These are phyloP conservation scores for Parafenestella ontariensis DNA, from an alignment of 2,329 filamentous ascomycete species.

Conservation along the genomic window DNA sequence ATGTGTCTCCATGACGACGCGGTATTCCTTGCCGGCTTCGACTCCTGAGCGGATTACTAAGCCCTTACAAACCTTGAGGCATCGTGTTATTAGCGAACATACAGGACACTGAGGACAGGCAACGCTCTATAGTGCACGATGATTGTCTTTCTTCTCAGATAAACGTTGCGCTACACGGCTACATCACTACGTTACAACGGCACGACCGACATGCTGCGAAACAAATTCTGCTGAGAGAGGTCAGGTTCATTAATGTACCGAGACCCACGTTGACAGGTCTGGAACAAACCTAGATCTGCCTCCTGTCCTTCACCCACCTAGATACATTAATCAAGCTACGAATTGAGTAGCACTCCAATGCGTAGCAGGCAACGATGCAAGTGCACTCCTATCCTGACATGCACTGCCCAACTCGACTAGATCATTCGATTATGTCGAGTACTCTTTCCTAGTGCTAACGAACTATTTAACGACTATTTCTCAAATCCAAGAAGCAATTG, in stretches of 20 bases:
- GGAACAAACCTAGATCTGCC: neutral
- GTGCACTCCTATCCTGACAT: neutral
- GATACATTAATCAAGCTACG: neutral
- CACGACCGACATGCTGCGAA: neutral
- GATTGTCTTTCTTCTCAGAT: too few species aligned
- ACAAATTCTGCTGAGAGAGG: neutral
- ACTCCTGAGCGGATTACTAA: constrained; percentile 21
- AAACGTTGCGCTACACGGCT: too few species aligned
- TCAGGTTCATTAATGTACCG: neutral
- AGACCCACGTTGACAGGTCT: neutral
- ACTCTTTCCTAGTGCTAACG: too few species aligned
- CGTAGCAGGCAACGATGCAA: neutral
- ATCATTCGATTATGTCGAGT: too few species aligned
- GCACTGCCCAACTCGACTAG: too few species aligned
- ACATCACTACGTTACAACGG: too few species aligned
- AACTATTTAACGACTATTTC: too few species aligned
- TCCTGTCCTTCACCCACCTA: neutral
- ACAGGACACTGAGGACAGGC: too few species aligned
- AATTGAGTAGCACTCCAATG: neutral
- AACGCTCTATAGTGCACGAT: too few species aligned
- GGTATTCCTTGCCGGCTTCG: constrained; percentile 15
- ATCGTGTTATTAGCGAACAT: too few species aligned
- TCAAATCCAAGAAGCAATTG: too few species aligned
- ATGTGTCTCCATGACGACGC: constrained; percentile 17
- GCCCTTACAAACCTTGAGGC: too few species aligned